A percentile compares a stretch with the other conserved stretches of the same genome.
Conservation (phyloP, 164 flowering plant species). For the Kalanchoe fedtschenkoi region DNA sequence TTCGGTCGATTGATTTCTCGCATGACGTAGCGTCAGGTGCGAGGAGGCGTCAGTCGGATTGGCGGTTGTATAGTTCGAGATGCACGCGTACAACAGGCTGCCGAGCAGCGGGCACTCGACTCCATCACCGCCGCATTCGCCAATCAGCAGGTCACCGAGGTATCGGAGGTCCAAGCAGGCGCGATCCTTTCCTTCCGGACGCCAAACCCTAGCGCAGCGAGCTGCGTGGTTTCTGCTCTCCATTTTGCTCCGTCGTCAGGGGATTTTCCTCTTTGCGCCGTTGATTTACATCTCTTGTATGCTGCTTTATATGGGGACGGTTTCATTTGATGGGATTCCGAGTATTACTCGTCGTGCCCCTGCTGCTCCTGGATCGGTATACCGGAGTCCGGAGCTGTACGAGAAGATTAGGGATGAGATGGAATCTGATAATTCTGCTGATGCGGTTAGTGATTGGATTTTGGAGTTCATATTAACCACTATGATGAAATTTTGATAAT, state of each 20-base stretch:
- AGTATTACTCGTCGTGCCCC: slow-evolving; percentile 30
- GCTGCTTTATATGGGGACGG: slow-evolving; percentile 76
- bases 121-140: slow-evolving; percentile 71
- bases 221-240: slow-evolving; percentile 54
- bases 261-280: slow-evolving; percentile 73
- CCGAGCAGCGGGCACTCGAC: slow-evolving; percentile 54
- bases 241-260: slow-evolving; percentile 64
- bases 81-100: slow-evolving; percentile 51
- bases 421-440: slow-evolving; percentile 58
- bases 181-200: slow-evolving; percentile 15
- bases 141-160: slow-evolving; percentile 61
- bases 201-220: slow-evolving; percentile 33
- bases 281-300: slow-evolving; percentile 68
- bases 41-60: not conserved
- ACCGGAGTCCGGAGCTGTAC: slow-evolving; percentile 61
- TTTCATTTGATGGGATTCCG: slow-evolving; percentile 51
- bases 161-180: slow-evolving; percentile 24
- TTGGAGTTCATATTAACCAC: not conserved
- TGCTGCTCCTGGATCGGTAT: slow-evolving; percentile 57
- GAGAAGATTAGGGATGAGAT: slow-evolving; percentile 51
- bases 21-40: no score
- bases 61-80: slow-evolving; percentile 15
- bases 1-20: no score
- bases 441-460: slow-evolving; percentile 36
- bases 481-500: not conserved